Base-by-base conservation (phyloP, 495 filamentous ascomycete genomes). In the Aspergillus wentii region DNA sequence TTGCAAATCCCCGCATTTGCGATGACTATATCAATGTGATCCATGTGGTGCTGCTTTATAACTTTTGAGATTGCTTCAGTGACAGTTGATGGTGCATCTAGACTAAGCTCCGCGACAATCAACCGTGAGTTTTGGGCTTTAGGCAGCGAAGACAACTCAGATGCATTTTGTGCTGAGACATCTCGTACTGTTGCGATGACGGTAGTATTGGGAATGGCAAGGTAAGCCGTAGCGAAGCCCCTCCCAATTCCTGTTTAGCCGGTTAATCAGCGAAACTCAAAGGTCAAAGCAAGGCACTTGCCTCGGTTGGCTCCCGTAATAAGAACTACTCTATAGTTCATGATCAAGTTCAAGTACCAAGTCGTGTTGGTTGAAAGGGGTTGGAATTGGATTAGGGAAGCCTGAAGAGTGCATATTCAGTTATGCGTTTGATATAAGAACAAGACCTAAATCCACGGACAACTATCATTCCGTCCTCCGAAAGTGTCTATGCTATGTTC, bases 1-100 rank as follows among this genome's bases (percentile, higher is more conserved):
- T 61, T 38, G 41, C 52, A 54, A 9, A 64, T 48, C 3, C 67
- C 72, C 1, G 74, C 71, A 41, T 75, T 77, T 33, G 72, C 64
- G 25, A 77, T 56, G 16, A 75, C 64, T 6, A 69, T 45, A 46
- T 78, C 70, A 26, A 78, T 42, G 15, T 53, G 38, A 1, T n/a
- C 20, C 26, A 53, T 37, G 4, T 16, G 16, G 29, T 53, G 44
- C 26, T 46, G 30, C 11, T 16, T 41, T 15, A 41, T 33, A 11
- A 53, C 13, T 33, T 27, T 11, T 9, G 9, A 32, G 1, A 28
- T 19, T 1, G 45, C 41, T 1, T 48, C 29, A 4, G 15, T 39
- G 37, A 68, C 48, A 25, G 40, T 51, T 4, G 51, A 40, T 13
- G 49, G 19, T 6, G 46, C 26, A 13, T 66, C 49, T 34, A 55